These are phyloP conservation scores for Anisodus acutangulus DNA, from an alignment of 257 asterid genomes.

Conservation along the genomic window DNA sequence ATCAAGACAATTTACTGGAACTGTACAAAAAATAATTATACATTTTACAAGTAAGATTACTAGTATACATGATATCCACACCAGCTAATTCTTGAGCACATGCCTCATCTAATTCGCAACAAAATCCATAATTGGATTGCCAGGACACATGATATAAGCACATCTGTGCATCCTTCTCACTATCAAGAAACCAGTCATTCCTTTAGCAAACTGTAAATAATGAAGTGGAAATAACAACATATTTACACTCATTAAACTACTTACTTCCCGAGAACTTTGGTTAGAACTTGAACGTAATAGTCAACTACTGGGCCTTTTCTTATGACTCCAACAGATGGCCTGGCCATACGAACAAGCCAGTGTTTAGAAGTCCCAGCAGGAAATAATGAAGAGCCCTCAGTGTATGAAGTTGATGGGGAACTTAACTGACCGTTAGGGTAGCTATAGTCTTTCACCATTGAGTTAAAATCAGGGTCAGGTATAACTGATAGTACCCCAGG, in stretches of 20 bases:
- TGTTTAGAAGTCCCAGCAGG: conserved; percentile 62
- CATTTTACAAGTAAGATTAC: conserved; percentile 9
- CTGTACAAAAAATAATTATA: neutral
- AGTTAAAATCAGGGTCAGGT: conserved; percentile 70
- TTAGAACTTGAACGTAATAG: conserved; percentile 71
- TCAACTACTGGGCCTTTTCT: conserved; percentile 74
- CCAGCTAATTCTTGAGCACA: conserved; percentile 84
- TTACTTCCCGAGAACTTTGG: conserved; percentile 81
- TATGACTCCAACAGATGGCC: conserved; percentile 67
- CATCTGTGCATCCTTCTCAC: conserved; percentile 91
- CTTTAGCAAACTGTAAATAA: conserved; percentile 26
- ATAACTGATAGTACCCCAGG: conserved; percentile 67
- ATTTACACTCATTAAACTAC: conserved; percentile 43
- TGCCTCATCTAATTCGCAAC: conserved; percentile 79
- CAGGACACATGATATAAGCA: conserved; percentile 83
- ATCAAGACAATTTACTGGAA: conserved; percentile 24
- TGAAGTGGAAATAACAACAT: neutral
- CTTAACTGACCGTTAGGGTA: conserved; percentile 39
- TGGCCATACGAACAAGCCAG: conserved; percentile 76
- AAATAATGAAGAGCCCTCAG: conserved; percentile 52
- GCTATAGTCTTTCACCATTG: conserved; percentile 59
- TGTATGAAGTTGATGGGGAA: conserved; percentile 37
- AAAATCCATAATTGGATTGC: conserved; percentile 79
- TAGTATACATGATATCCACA: conserved; percentile 37
- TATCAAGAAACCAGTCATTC: conserved; percentile 41